A percentile compares a stretch with the other conserved stretches of the same genome.
These are phyloP conservation scores for Cymodocea nodosa DNA, from an alignment of 116 monocot genomes.

Conservation along the genomic window DNA sequence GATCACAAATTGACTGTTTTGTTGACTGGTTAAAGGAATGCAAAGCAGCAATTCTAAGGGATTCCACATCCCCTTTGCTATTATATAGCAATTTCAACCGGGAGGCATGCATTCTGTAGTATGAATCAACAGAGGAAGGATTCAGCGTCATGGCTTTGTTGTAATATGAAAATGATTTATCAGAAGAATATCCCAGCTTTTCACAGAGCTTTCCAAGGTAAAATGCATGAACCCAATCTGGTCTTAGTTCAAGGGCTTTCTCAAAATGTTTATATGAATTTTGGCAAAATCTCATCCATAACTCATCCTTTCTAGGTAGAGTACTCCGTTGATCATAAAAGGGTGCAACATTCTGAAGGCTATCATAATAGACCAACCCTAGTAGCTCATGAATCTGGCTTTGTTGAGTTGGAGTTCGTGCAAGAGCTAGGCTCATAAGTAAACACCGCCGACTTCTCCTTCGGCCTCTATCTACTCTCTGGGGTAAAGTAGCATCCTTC, in stretches of 20 bases:
- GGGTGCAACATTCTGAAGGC: slow-evolving; percentile 93
- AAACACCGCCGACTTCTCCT: slow-evolving; percentile 79
- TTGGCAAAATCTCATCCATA: slow-evolving; percentile 64
- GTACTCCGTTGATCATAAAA: slow-evolving; percentile 82
- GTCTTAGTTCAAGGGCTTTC: slow-evolving; percentile 71
- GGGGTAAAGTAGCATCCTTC: slow-evolving; percentile 46
- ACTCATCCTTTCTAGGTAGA: slow-evolving; percentile 60
- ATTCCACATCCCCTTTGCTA: slow-evolving; percentile 49
- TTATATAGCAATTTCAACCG: slow-evolving; percentile 82
- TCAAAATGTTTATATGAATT: slow-evolving; percentile 91
- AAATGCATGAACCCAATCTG: slow-evolving; percentile 92
- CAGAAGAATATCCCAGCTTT: slow-evolving; percentile 61
- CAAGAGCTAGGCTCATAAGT: slow-evolving; percentile 82
- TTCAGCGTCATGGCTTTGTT: slow-evolving; percentile 59
- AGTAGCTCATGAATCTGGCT: slow-evolving; percentile 86
- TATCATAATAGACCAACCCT: slow-evolving; percentile 96
- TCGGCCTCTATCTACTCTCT: slow-evolving; percentile 86
- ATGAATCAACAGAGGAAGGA: slow-evolving; percentile 91
- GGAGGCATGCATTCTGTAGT: slow-evolving; percentile 90
- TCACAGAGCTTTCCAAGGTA: slow-evolving; percentile 96
- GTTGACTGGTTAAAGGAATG: slow-evolving; percentile 59
- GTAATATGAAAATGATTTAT: slow-evolving; percentile 73
- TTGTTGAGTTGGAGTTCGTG: slow-evolving; percentile 50
- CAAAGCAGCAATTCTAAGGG: slow-evolving; percentile 56
- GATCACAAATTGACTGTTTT: slow-evolving; percentile 37